Base-by-base conservation (phyloP, 345 rosid species). In the Brassica incana region DNA sequence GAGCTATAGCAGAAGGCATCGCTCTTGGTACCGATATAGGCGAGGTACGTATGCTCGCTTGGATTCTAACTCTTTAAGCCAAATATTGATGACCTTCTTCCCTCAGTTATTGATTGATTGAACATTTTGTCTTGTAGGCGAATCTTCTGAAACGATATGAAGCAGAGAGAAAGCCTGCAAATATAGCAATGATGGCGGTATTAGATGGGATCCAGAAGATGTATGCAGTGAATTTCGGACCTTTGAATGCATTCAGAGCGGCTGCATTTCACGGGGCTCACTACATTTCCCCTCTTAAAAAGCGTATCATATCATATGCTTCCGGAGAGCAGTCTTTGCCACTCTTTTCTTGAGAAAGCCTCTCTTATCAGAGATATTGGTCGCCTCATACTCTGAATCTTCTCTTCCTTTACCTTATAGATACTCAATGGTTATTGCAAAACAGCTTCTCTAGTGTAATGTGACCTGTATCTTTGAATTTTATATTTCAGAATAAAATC, bases 191-290 rank as follows among this genome's bases (percentile, higher is more conserved):
- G 99, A 91, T 95, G 94, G 96, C 93, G 2, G 83, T 91, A 18
- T 86, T 95, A 62, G 99, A 95, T 59, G 96, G 97, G 15, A 85
- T 91, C 78, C 99, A 95, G 85, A 95, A 90, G 87, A 88, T 89
- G 40, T 93, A 92, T 77, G 79, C 97, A 0, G 86, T 92, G 20
- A 91, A 95, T 72, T 89, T 93, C 2, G 97, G 96, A 50, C 99
- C 97, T 18, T 75, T 95, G 36, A 95, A 95, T 77, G 71, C 89
- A 16, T 27, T 92, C 58, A 85, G 99, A 75, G 97, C 98, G 6
- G 91, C 96, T 50, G 98, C 93, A 0, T 88, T 95, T 69, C 87
- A 90, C 16, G 96, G 91, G 4, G 99, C 94, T 74, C 85, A 91
- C 62, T 81, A 88, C 69, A 85, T 92, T 77, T 87, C 95, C 1